These are phyloP conservation scores for Penicillium sp. DNA, from an alignment of 2,329 filamentous ascomycete species.

Conservation along the genomic window DNA sequence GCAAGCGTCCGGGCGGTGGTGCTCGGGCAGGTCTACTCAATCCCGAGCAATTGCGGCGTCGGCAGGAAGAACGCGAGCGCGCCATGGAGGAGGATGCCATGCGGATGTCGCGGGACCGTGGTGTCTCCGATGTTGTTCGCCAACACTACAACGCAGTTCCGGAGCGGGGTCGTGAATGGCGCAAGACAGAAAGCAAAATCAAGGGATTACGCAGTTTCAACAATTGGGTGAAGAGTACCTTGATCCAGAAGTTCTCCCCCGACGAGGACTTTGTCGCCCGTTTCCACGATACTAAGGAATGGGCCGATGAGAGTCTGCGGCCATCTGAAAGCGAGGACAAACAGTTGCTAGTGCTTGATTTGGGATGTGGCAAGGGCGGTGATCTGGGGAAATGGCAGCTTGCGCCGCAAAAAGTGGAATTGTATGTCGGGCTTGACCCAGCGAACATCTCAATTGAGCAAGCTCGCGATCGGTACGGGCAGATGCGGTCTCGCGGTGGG, in stretches of 20 bases:
- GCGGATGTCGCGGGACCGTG: constrained; percentile 41
- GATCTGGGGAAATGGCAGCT: constrained; percentile 95
- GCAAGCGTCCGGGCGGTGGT: constrained; percentile 44
- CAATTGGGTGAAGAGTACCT: constrained; percentile 97
- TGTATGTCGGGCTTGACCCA: constrained; percentile 92
- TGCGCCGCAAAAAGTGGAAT: constrained; percentile 79
- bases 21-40: constrained; percentile 37
- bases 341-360: constrained; percentile 76
- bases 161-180: constrained; percentile 88
- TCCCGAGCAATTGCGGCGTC: constrained; percentile 35
- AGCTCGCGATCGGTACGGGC: constrained; percentile 73
- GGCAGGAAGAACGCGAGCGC: constrained; percentile 41
- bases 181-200: constrained; percentile 88
- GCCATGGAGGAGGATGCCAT: constrained; percentile 36
- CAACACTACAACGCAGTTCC: constrained; percentile 96
- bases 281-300: constrained; percentile 40
- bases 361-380: constrained; percentile 94
- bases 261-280: constrained; percentile 63
- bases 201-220: constrained; percentile 92
- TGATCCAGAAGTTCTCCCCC: constrained; percentile 93
- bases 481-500: constrained; percentile 56
- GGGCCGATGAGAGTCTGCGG: constrained; percentile 34
- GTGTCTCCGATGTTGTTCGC: constrained; percentile 76
- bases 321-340: constrained; percentile 37
- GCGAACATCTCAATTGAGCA: constrained; percentile 89